These are phyloP conservation scores for Geotrichum ghanense DNA, from an alignment of 805 yeast genomes.

Conservation along the genomic window DNA sequence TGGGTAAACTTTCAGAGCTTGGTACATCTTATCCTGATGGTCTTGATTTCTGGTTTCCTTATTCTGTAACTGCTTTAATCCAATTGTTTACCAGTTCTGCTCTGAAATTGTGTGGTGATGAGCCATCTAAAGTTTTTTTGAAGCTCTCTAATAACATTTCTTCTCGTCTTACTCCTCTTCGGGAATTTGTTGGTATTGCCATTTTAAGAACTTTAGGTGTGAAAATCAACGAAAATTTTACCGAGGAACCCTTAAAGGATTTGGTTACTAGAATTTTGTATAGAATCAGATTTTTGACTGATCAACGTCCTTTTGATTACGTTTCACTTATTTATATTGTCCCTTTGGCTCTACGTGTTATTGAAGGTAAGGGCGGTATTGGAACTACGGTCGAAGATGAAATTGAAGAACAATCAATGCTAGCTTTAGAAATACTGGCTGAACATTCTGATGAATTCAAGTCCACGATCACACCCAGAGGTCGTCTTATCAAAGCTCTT, in stretches of 20 bases:
- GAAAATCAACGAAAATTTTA: constrained; percentile 30
- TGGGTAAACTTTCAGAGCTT: constrained; percentile 41
- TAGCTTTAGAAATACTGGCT: constrained; percentile 61
- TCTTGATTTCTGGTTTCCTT: constrained; percentile 56
- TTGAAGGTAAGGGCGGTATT: constrained; percentile 48
- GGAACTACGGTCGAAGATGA: constrained; percentile 46
- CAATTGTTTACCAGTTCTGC: constrained; percentile 23
- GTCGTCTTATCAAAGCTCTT: constrained; percentile 47
- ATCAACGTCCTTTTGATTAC: constrained; percentile 59
- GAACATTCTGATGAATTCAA: constrained; percentile 39
- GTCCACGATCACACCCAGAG: constrained; percentile 58
- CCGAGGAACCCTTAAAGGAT: constrained; percentile 41
- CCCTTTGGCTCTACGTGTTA: constrained; percentile 60
- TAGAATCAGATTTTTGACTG: constrained; percentile 61
- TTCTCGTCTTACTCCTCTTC: constrained; percentile 19
- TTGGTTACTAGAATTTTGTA: constrained; percentile 58
- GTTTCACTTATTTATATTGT: constrained; percentile 59
- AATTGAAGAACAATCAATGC: constrained; percentile 75
- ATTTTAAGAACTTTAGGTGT: constrained; percentile 47
- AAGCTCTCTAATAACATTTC: constrained; percentile 31
- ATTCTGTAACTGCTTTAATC: constrained; percentile 43
- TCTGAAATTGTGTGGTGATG: constrained; percentile 28
- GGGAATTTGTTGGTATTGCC: constrained; percentile 55
- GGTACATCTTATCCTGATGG: constrained; percentile 53
- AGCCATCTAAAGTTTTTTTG: constrained; percentile 8